These are phyloP conservation scores for Annulohypoxylon nitens DNA, from an alignment of 495 filamentous ascomycete species.

Conservation along the genomic window DNA sequence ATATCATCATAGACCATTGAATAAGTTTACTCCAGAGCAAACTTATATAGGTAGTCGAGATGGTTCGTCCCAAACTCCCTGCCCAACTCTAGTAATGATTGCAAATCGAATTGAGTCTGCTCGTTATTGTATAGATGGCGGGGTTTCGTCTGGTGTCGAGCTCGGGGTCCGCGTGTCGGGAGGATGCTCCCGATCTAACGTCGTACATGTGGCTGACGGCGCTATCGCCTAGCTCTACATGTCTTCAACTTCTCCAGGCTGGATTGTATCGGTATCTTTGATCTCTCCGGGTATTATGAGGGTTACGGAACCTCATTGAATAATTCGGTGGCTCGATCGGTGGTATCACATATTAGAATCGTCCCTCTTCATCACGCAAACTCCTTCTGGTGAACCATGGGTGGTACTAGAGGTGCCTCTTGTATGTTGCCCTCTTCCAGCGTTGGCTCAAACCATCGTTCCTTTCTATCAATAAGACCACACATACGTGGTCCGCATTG, in stretches of 20 bases:
- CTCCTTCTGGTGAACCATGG: not conserved
- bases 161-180: not conserved
- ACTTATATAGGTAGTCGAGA: not conserved
- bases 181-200: not conserved
- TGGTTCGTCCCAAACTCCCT: not conserved
- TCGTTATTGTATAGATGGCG: not conserved
- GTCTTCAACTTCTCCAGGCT: not conserved
- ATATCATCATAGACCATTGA: not conserved
- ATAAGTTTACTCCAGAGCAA: not conserved
- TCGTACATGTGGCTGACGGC: conserved; percentile 8
- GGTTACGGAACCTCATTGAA: not conserved
- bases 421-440: conserved; percentile 33
- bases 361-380: not conserved
- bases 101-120: not conserved
- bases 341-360: not conserved
- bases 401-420: conserved; percentile 29
- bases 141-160: not conserved
- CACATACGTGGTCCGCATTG: conserved; percentile 45
- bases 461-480: conserved; percentile 28
- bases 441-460: conserved; percentile 44
- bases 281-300: not conserved
- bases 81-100: not conserved
- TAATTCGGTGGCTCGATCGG: not conserved
- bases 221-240: not conserved
- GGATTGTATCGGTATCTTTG: not conserved